phyloP scores from a whole-genome alignment of 345 rosid genomes.

The Melaleuca quinquenervia region DNA sequence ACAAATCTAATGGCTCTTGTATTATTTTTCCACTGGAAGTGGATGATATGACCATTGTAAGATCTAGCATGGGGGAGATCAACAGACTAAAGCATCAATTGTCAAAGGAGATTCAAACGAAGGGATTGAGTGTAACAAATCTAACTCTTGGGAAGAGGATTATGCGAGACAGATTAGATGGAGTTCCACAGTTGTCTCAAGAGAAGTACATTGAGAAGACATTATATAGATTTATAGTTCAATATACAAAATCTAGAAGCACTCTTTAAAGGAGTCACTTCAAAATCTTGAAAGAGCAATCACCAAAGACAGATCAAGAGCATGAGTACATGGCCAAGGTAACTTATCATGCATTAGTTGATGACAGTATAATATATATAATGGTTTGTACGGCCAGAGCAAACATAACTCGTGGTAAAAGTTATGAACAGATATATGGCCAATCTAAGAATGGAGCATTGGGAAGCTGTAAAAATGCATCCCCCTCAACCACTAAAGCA shows the following conservation, averaged over 20 bases:
- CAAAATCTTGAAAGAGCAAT: neutral
- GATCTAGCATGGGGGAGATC: neutral
- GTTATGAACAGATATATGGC: neutral
- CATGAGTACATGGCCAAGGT: neutral
- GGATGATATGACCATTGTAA: neutral
- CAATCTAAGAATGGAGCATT: neutral
- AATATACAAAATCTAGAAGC: neutral
- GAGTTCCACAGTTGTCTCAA: neutral
- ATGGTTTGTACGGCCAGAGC: neutral
- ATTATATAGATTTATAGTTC: neutral
- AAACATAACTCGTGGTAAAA: neutral
- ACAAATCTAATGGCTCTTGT: neutral
- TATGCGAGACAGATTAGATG: neutral
- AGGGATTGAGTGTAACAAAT: neutral
- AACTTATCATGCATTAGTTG: neutral
- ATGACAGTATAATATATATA: rapidly evolving
- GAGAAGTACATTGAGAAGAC: neutral
- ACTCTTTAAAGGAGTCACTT: neutral
- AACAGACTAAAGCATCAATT: neutral
- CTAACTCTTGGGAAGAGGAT: neutral
- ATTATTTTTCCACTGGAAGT: neutral
- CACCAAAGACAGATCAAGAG: neutral
- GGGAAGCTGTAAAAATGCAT: neutral
- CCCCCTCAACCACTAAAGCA: neutral
- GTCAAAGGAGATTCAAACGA: neutral